A percentile compares a stretch with the other conserved stretches of the same genome.
Evolutionary conservation across 805 yeast species (phyloP).

Genomic region (Pichia deserticola): DNA sequence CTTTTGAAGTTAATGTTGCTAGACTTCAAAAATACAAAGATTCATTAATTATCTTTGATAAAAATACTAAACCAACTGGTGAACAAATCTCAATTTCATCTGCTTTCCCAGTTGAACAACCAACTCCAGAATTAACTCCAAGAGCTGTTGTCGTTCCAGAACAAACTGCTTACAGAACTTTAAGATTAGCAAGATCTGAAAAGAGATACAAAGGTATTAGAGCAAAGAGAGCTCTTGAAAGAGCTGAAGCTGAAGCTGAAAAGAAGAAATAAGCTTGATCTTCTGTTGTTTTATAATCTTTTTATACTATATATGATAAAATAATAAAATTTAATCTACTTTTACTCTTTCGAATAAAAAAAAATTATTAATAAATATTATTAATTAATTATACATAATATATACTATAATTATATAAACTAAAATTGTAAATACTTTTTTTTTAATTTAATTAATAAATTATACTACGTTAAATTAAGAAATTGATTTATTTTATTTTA

Average conservation of each 20-base stretch:
- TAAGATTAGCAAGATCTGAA: conserved; percentile 91
- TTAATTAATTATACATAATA: too few relatives aligned
- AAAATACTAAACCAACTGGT: conserved; percentile 67
- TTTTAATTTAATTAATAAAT: neutral
- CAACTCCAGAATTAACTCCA: conserved; percentile 63
- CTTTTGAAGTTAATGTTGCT: conserved; percentile 87
- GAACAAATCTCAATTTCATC: conserved; percentile 74
- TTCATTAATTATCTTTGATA: conserved; percentile 93
- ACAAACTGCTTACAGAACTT: conserved; percentile 81
- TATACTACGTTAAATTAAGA: neutral
- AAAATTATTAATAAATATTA: neutral
- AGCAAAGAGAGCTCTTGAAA: conserved; percentile 95
- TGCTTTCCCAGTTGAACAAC: conserved; percentile 87
- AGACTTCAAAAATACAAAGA: conserved; percentile 95
- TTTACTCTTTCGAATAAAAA: neutral
- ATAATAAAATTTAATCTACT: neutral
- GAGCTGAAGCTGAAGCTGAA: conserved; percentile 99
- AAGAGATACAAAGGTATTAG: conserved; percentile 93
- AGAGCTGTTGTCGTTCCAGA: conserved; percentile 80
- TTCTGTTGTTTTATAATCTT: neutral
- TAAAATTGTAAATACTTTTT: too few relatives aligned
- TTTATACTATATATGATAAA: too few relatives aligned
- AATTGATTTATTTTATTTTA: neutral
- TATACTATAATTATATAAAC: neutral
- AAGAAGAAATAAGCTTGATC: conserved; percentile 79